A percentile compares a stretch with the other conserved stretches of the same genome.
These are phyloP conservation scores for Raffaelea arxii DNA, from an alignment of 2,329 filamentous ascomycete species.

Conservation along the genomic window DNA sequence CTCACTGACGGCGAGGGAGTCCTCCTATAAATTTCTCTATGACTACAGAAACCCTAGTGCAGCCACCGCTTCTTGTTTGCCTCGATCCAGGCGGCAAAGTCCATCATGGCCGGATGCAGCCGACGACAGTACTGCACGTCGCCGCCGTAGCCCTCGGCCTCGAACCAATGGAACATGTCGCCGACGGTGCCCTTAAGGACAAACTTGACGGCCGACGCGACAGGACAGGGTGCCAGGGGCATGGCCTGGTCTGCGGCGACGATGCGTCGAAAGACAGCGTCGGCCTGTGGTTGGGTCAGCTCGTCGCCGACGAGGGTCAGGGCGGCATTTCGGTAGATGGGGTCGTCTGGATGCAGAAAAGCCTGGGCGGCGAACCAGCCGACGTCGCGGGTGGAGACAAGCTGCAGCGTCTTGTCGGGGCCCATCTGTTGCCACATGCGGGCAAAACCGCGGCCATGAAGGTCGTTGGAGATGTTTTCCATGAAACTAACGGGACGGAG, in stretches of 20 bases:
- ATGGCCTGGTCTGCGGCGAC: conserved; percentile 8
- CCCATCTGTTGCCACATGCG: conserved; percentile 21
- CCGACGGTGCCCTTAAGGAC: conserved; percentile 15
- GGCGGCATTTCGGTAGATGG: conserved; percentile 15
- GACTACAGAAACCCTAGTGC: no score
- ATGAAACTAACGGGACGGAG: conserved; percentile 29
- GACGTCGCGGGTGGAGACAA: conserved; percentile 29
- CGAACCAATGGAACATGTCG: conserved; percentile 25
- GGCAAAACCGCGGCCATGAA: conserved; percentile 21
- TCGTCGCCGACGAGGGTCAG: conserved; percentile 28
- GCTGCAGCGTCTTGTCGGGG: conserved; percentile 21
- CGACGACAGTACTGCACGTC: conserved; percentile 18
- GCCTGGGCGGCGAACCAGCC: conserved; percentile 29
- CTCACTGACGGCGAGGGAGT: no score
- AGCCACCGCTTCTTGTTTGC: conserved; percentile 11
- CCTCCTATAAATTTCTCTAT: no score
- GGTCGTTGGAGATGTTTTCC: conserved; percentile 23
- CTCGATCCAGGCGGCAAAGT: conserved; percentile 16
- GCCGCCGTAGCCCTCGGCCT: conserved; percentile 21
- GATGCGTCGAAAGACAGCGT: conserved; percentile 18
- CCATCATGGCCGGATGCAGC: conserved; percentile 16
- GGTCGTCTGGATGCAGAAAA: conserved; percentile 21
- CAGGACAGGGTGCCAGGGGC: conserved; percentile 10
- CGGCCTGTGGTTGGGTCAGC: conserved; percentile 22
- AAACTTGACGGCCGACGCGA: conserved; percentile 13